These are phyloP conservation scores for Suillus subalutaceus DNA, from an alignment of 768 basidiomycete genomes.

Conservation along the genomic window DNA sequence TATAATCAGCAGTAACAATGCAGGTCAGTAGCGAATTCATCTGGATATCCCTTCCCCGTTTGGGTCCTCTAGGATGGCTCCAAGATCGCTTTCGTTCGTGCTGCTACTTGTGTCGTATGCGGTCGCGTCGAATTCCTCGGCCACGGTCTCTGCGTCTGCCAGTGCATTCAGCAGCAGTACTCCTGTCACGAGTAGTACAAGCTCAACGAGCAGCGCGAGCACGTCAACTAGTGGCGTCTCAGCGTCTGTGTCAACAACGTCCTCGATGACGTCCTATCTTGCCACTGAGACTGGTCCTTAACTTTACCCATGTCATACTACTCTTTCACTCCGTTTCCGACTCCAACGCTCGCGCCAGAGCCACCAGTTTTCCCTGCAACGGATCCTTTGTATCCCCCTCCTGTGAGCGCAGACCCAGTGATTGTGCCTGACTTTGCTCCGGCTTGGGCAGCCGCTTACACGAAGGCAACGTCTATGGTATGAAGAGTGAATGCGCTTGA, in stretches of 20 bases:
- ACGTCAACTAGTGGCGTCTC: background rate
- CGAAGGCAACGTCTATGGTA: slow-evolving; percentile 60
- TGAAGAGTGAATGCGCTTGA: slow-evolving; percentile 42
- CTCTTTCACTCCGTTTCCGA: slow-evolving; percentile 62
- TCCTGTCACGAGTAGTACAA: slow-evolving; percentile 12
- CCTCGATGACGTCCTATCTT: slow-evolving; percentile 11
- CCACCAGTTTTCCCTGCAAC: slow-evolving; percentile 55
- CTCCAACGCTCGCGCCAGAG: slow-evolving; percentile 57
- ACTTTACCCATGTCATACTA: slow-evolving; percentile 43
- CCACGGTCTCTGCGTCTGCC: slow-evolving; percentile 4
- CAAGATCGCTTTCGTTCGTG: slow-evolving; percentile 15
- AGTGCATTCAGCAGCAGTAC: slow-evolving; percentile 9
- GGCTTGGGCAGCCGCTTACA: slow-evolving; percentile 62
- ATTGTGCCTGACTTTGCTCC: slow-evolving; percentile 49
- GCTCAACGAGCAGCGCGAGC: slow-evolving; percentile 4
- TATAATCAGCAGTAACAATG: slow-evolving; percentile 9
- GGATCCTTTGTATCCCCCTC: slow-evolving; percentile 60
- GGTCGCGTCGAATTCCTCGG: background rate
- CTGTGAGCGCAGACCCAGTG: slow-evolving; percentile 42
- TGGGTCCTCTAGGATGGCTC: slow-evolving; percentile 20
- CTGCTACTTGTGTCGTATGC: slow-evolving; percentile 17
- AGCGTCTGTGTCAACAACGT: slow-evolving; percentile 11
- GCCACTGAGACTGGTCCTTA: slow-evolving; percentile 25
- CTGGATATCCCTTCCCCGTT: slow-evolving; percentile 7
- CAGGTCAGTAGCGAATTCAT: background rate